Conservation (phyloP, 2,329 filamentous ascomycete genomes). For the Beauveria brongniartii region DNA sequence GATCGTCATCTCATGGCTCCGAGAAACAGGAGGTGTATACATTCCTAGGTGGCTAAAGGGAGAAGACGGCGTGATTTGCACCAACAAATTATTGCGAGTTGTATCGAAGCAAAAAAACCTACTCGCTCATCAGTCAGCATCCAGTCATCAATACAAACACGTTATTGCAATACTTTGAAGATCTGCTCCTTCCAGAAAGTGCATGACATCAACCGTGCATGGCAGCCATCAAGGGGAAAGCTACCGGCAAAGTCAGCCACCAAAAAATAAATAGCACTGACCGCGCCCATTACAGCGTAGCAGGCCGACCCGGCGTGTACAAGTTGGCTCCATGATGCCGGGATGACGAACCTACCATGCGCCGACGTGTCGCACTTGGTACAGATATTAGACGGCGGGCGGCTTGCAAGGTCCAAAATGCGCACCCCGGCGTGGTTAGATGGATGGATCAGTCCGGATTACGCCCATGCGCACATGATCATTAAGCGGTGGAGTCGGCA, state of each 20-base stretch:
- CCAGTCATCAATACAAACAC: background rate
- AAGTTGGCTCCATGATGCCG: constrained; percentile 2
- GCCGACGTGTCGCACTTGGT: background rate
- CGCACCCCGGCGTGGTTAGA: constrained; percentile 5
- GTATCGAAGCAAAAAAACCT: too few relatives aligned
- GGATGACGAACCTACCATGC: background rate
- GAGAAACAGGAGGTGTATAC: too few relatives aligned
- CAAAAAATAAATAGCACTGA: background rate
- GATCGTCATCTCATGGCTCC: too few relatives aligned
- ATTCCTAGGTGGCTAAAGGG: too few relatives aligned
- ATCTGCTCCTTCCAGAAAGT: background rate
- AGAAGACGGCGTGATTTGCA: too few relatives aligned
- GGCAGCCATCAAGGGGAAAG: background rate
- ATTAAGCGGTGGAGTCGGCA: constrained; percentile 7
- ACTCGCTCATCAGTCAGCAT: too few relatives aligned
- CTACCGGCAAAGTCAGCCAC: background rate
- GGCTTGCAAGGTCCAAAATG: background rate
- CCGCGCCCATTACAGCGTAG: background rate
- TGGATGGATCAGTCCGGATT: constrained; percentile 7
- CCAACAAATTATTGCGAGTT: too few relatives aligned
- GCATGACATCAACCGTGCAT: background rate
- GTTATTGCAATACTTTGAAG: background rate
- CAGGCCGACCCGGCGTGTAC: background rate
- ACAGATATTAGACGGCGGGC: background rate
- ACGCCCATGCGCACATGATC: constrained; percentile 9